Conservation (phyloP, 345 rosid species). For the Aurinia saxatilis region DNA sequence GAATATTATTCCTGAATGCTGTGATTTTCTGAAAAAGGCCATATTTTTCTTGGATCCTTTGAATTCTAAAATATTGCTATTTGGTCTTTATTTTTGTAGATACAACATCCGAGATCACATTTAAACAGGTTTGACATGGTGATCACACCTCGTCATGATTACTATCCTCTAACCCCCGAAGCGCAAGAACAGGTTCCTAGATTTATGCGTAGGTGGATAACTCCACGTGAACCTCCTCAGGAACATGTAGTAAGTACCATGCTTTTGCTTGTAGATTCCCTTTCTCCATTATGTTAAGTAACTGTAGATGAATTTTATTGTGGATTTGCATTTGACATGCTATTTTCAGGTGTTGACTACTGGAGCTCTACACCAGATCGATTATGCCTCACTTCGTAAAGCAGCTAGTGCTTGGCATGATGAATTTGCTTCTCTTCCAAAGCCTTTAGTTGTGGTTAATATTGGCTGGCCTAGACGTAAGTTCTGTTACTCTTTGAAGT, state of each 20-base stretch:
- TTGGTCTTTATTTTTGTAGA: conserved; percentile 34
- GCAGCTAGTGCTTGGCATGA: conserved; percentile 91
- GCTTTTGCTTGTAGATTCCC: not conserved
- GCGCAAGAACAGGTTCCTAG: conserved; percentile 74
- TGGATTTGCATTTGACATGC: conserved; percentile 1
- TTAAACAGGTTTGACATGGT: conserved; percentile 91
- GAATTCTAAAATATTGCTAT: not conserved
- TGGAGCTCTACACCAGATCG: conserved; percentile 91
- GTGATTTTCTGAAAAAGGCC: not conserved
- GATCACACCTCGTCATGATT: conserved; percentile 88
- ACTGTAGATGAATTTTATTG: not conserved
- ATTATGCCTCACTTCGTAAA: conserved; percentile 72
- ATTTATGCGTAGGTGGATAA: conserved; percentile 71
- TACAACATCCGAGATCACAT: conserved; percentile 88
- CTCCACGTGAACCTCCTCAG: conserved; percentile 74
- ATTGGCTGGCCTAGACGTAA: conserved; percentile 88
- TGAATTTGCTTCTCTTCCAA: conserved; percentile 81
- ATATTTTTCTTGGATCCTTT: not conserved
- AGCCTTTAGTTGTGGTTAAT: conserved; percentile 88
- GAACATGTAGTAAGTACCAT: conserved; percentile 56
- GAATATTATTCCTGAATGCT: not conserved
- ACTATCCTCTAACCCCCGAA: conserved; percentile 74
- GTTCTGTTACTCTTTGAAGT: conserved; percentile 17
- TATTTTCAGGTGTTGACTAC: conserved; percentile 64
- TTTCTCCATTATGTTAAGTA: not conserved